phyloP scores from a whole-genome alignment of 202 grass and related monocot genomes.

The Brachypodium distachyon region DNA sequence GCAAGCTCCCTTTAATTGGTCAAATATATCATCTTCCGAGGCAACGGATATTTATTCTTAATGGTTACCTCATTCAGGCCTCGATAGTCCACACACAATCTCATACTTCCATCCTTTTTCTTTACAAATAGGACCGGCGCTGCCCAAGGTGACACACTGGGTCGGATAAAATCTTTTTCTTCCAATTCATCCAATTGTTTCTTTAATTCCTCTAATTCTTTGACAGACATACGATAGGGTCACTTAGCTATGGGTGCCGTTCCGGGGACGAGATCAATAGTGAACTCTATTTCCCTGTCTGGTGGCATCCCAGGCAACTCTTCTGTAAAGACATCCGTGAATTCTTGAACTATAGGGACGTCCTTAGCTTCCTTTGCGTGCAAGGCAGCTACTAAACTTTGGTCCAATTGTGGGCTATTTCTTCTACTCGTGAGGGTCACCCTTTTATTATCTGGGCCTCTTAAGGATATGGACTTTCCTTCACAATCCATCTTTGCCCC shows the following conservation, averaged over 20 bases:
- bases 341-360: not conserved
- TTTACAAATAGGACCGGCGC: not conserved
- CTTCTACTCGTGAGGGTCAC: not conserved
- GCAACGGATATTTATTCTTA: not conserved
- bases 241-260: not conserved
- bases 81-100: not conserved
- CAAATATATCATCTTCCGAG: not conserved
- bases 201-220: not conserved
- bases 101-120: not conserved
- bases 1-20: not conserved
- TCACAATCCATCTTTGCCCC: not conserved
- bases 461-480: not conserved
- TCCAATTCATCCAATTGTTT: not conserved
- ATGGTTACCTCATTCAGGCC: not conserved
- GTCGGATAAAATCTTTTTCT: not conserved
- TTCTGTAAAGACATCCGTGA: not conserved
- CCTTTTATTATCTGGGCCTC: not conserved
- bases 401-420: too few relatives aligned
- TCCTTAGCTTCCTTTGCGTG: not conserved
- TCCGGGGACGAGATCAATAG: not conserved
- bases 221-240: not conserved
- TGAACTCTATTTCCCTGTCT: not conserved
- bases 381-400: not conserved
- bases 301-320: not conserved
- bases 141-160: not conserved